Base-by-base conservation (phyloP, 192 early-diverging fungal genomes). In the Mortierella hygrophila region DNA sequence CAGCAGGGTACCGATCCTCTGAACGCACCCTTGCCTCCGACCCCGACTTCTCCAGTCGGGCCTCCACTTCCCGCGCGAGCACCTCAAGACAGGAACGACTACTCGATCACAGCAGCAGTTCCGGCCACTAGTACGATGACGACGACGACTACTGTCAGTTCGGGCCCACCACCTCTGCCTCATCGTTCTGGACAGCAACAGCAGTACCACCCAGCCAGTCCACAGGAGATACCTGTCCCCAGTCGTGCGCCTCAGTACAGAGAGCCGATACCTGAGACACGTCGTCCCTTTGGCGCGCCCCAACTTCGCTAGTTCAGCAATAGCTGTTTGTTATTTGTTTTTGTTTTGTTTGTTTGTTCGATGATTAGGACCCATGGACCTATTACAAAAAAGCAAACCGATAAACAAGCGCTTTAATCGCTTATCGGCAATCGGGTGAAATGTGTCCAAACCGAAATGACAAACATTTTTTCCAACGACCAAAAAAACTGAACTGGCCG, bases 391-490 rank as follows among this genome's bases (percentile, higher is more conserved):
- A 63, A 21, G 35, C 35, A 35, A 18, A 26, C 9, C 26, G 52
- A 40, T 44, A 15, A 15, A n/a, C 18, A n/a, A 9, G 38, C 29
- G 8, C 63, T 13, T 16, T 13, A 2, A 8, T 42, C 20, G 54
- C 52, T 32, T 26, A 37, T 37, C 15, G 6, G 16, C 29, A 20
- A 26, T 21, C 46, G 72, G 40, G 20, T 38, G 38, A 71, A 71
- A 44, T 44, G n/a, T 71, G 40, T 5, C 18, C 13, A 11, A 71
- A 21, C 37, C n/a, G 21, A 21, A 73, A 73, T 73, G 55, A 76
- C 75, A 76, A 76, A 76, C 75, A 76, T 52, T 76, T 76, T 70
- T 38, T 70, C 38, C 41, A 42, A 29, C 46, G 21, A 26, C 4
- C 70, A n/a, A 18, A 38, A 21, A 35, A 20, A 41, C 21, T 6